Conservation (phyloP, 208 protist species). For the Trypanosoma mega region DNA sequence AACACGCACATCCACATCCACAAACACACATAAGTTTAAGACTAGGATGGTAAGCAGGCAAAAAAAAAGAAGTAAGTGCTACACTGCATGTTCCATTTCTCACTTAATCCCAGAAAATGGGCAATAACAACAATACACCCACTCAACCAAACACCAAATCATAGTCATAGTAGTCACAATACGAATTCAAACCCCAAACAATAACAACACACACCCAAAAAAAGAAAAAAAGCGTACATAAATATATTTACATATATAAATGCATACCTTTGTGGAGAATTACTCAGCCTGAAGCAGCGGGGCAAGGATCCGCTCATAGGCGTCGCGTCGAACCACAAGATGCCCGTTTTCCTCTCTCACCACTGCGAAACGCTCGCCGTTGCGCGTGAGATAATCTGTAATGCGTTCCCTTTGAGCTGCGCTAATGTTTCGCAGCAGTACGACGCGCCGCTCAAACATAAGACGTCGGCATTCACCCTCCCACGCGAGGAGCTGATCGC, state of each 20-base stretch:
- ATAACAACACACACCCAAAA: slow-evolving; percentile 1
- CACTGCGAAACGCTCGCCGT: slow-evolving; percentile 60
- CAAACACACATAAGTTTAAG: no score
- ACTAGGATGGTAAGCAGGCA: no score
- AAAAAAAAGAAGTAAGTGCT: no score
- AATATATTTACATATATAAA: slow-evolving; percentile 16
- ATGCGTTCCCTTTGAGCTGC: slow-evolving; percentile 52
- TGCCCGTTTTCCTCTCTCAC: slow-evolving; percentile 62
- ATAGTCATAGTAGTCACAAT: no score
- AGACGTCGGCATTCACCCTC: slow-evolving; percentile 83
- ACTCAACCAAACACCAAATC: no score
- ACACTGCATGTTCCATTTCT: no score
- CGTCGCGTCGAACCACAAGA: slow-evolving; percentile 64
- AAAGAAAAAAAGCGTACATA: slow-evolving; percentile 2
- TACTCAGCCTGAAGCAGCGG: slow-evolving; percentile 27
- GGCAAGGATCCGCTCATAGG: slow-evolving; percentile 62
- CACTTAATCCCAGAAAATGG: no score
- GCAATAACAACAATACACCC: no score
- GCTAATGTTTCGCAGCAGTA: slow-evolving; percentile 70
- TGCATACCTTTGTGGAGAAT: neutral
- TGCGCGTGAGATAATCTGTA: slow-evolving; percentile 34
- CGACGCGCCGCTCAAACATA: slow-evolving; percentile 64
- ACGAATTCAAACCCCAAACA: no score
- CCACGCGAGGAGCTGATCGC: slow-evolving; percentile 88
- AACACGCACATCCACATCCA: no score